These are phyloP conservation scores for Taphrina sp. DNA, from an alignment of 1,139 yeast genomes.

Conservation along the genomic window DNA sequence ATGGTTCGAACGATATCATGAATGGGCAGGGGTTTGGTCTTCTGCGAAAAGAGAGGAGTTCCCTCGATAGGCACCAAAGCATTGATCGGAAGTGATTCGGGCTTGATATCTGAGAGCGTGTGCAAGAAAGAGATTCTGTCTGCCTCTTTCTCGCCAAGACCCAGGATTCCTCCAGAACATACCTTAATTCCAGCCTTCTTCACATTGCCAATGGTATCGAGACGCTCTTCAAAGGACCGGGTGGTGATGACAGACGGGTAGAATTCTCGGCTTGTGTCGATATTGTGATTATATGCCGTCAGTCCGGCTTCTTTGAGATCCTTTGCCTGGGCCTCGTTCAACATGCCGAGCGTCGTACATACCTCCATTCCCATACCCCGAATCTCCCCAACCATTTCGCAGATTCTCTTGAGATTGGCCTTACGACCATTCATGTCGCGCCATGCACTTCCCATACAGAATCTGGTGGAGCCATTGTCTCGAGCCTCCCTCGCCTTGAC, in stretches of 20 bases:
- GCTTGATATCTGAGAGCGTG: slow-evolving; percentile 72
- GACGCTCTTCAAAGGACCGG: slow-evolving; percentile 66
- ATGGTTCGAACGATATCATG: slow-evolving; percentile 66
- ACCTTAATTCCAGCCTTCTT: slow-evolving; percentile 66
- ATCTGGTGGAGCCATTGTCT: slow-evolving; percentile 68
- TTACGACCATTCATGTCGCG: slow-evolving; percentile 79
- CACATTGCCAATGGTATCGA: slow-evolving; percentile 63
- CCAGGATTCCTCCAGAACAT: slow-evolving; percentile 78
- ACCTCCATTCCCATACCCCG: slow-evolving; percentile 70
- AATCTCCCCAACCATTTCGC: slow-evolving; percentile 64
- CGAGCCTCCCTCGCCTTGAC: slow-evolving; percentile 65
- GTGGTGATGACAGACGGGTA: slow-evolving; percentile 71
- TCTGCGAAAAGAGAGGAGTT: slow-evolving; percentile 58
- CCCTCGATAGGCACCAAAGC: slow-evolving; percentile 76
- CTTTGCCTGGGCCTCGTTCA: slow-evolving; percentile 60
- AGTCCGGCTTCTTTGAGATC: slow-evolving; percentile 64
- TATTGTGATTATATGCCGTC: slow-evolving; percentile 78
- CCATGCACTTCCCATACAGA: slow-evolving; percentile 89
- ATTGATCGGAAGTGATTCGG: slow-evolving; percentile 80
- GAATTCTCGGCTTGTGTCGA: slow-evolving; percentile 75
- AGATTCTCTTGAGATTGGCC: slow-evolving; percentile 60
- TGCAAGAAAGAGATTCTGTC: slow-evolving; percentile 69
- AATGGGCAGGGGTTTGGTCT: slow-evolving; percentile 56
- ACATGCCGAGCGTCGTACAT: slow-evolving; percentile 80
- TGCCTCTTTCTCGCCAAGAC: slow-evolving; percentile 69